These are phyloP conservation scores for Fusarium sulawesiense DNA, from an alignment of 2,329 filamentous ascomycete genomes.

Conservation along the genomic window DNA sequence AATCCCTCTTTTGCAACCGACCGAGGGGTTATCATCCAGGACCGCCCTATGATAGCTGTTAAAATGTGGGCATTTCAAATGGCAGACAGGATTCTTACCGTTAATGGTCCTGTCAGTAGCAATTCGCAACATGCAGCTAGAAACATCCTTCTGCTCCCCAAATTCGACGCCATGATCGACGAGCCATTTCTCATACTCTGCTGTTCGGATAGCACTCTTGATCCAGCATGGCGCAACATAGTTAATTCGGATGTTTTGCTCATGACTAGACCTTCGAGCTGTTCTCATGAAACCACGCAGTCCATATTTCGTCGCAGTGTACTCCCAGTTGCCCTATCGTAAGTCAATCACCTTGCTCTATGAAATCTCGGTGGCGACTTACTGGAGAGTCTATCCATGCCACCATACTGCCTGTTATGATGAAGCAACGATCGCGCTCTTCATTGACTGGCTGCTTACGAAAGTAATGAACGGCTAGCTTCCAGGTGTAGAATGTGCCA, in stretches of 20 bases:
- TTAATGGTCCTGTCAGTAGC: constrained; percentile 49
- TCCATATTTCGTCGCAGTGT: constrained; percentile 37
- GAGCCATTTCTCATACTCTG: constrained; percentile 56
- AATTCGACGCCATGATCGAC: constrained; percentile 55
- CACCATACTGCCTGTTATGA: constrained; percentile 61
- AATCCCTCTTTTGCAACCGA: constrained; percentile 36
- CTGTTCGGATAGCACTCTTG: constrained; percentile 51
- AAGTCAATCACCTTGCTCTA: neutral
- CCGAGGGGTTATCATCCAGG: constrained; percentile 37
- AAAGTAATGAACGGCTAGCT: constrained; percentile 61
- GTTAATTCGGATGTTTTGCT: constrained; percentile 59
- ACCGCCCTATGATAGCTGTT: constrained; percentile 16
- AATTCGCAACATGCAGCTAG: constrained; percentile 50
- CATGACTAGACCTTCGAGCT: constrained; percentile 31
- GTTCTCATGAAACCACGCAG: constrained; percentile 36
- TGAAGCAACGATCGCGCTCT: constrained; percentile 59
- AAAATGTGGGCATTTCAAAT: neutral
- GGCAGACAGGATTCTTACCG: constrained; percentile 8
- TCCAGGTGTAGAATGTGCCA: constrained; percentile 59
- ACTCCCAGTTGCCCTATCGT: constrained; percentile 36
- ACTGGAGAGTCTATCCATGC: constrained; percentile 59
- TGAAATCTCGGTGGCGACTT: neutral
- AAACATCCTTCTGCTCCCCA: constrained; percentile 50
- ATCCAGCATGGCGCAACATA: constrained; percentile 59
- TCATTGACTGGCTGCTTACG: constrained; percentile 53